phyloP scores from a whole-genome alignment of 441 rosid species.

The Daphne laureola region DNA sequence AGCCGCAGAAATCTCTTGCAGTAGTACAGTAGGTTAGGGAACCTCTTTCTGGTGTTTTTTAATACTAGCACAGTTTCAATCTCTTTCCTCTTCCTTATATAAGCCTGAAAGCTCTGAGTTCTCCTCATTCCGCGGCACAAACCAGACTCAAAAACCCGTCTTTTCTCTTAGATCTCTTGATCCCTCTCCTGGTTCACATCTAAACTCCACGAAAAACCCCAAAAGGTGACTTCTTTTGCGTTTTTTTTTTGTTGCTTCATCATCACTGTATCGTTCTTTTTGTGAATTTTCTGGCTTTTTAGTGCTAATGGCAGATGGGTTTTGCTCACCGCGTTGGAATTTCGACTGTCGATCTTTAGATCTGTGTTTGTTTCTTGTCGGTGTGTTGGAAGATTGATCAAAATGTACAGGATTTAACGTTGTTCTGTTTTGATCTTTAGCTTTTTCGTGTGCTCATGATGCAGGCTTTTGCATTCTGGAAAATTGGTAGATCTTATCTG shows the following conservation, averaged over 20 bases:
- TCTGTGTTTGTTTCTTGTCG: too few relatives aligned
- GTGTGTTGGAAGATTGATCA: too few relatives aligned
- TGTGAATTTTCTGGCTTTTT: not conserved
- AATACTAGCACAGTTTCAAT: too few relatives aligned
- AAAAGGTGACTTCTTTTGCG: slow-evolving; percentile 29
- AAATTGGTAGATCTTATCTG: not conserved
- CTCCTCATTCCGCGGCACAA: slow-evolving; percentile 16
- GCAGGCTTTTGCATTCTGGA: too few relatives aligned
- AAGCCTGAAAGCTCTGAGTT: slow-evolving; percentile 2
- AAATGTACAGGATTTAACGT: too few relatives aligned
- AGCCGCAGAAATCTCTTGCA: too few relatives aligned
- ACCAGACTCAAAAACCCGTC: slow-evolving; percentile 4
- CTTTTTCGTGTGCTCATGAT: too few relatives aligned
- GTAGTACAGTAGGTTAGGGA: too few relatives aligned
- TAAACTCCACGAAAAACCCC: slow-evolving; percentile 8
- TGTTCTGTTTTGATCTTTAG: too few relatives aligned
- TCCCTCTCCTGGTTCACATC: slow-evolving; percentile 5
- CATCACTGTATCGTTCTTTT: not conserved
- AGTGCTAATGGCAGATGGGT: not conserved
- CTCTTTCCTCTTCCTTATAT: not conserved
- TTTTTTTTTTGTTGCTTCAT: not conserved
- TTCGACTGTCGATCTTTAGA: too few relatives aligned
- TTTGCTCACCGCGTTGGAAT: not conserved
- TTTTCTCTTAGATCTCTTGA: slow-evolving; percentile 15
- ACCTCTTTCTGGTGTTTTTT: too few relatives aligned